Conservation (phyloP, 352 stramenopile species). For the Pythium coloratum region DNA sequence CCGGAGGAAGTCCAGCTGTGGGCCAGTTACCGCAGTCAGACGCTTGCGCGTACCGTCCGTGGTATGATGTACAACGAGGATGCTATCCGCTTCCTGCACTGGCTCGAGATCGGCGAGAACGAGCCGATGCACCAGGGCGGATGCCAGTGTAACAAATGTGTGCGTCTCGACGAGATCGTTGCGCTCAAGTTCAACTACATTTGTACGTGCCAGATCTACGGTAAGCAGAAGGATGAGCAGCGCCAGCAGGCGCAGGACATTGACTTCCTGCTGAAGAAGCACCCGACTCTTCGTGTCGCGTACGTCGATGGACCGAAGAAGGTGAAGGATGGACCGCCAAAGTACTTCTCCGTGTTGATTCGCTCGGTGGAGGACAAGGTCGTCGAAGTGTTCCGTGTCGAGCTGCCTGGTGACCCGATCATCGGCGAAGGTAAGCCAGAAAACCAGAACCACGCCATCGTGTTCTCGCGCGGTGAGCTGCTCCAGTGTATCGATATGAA, state of each 20-base stretch:
- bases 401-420: constrained; percentile 83
- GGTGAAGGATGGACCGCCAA: constrained; percentile 82
- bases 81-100: constrained; percentile 83
- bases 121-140: constrained; percentile 79
- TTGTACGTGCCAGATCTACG: constrained; percentile 88
- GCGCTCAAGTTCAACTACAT: constrained; percentile 89
- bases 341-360: constrained; percentile 85
- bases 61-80: constrained; percentile 91
- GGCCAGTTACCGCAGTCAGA: constrained; percentile 86
- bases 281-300: constrained; percentile 71
- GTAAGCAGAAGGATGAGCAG: constrained; percentile 86
- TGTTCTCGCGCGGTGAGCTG: constrained; percentile 84
- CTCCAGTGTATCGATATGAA: constrained; percentile 93
- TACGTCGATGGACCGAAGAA: constrained; percentile 89
- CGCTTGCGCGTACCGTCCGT: constrained; percentile 73
- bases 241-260: constrained; percentile 58
- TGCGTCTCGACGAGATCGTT: constrained; percentile 80
- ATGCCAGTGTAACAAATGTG: constrained; percentile 86
- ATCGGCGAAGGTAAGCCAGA: constrained; percentile 88
- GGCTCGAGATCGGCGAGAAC: constrained; percentile 88
- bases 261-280: constrained; percentile 80
- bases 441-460: constrained; percentile 89
- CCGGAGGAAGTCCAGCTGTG: constrained; percentile 81
- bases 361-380: constrained; percentile 72
- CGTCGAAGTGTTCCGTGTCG: constrained; percentile 79